Conservation (phyloP, 2,329 filamentous ascomycete species). For the Bisporella sp. region DNA sequence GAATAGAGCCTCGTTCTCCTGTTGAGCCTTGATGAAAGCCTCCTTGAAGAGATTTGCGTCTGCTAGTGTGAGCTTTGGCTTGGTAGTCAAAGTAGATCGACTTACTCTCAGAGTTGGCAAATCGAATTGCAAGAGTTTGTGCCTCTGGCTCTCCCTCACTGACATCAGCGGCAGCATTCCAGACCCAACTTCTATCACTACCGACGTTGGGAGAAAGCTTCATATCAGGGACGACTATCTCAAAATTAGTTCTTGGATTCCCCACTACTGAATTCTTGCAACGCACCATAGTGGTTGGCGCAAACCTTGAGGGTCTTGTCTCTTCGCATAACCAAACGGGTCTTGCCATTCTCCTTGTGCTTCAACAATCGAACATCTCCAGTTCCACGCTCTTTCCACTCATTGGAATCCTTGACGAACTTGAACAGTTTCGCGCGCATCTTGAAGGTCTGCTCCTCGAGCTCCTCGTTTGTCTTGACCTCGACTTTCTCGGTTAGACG, state of each 20-base stretch:
- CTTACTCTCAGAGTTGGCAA: constrained; percentile 95
- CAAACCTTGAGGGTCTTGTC: constrained; percentile 99
- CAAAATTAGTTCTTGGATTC: constrained; percentile 9
- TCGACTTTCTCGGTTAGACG: constrained; percentile 96
- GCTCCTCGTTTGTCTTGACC: constrained; percentile 96
- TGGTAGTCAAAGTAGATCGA: constrained; percentile 16
- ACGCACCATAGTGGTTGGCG: constrained; percentile 98
- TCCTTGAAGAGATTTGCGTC: constrained; percentile 98
- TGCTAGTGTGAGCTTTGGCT: constrained; percentile 32
- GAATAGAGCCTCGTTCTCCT: constrained; percentile 90
- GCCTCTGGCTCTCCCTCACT: constrained; percentile 97
- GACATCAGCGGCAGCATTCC: constrained; percentile 96
- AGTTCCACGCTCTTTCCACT: constrained; percentile 99
- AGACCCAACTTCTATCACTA: constrained; percentile 97
- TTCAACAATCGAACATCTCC: constrained; percentile 94
- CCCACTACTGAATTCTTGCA: not conserved
- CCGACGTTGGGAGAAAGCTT: constrained; percentile 97
- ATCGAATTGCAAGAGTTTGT: constrained; percentile 91
- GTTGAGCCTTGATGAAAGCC: constrained; percentile 91
- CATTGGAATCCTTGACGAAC: constrained; percentile 83
- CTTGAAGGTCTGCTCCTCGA: constrained; percentile 96
- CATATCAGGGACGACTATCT: constrained; percentile 90
- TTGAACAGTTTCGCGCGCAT: constrained; percentile 99
- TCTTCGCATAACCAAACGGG: constrained; percentile 92
- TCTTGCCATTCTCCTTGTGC: constrained; percentile 99